Evolutionary conservation across 805 yeast genomes (phyloP).

Genomic region (Yarrowia keelungensis): DNA sequence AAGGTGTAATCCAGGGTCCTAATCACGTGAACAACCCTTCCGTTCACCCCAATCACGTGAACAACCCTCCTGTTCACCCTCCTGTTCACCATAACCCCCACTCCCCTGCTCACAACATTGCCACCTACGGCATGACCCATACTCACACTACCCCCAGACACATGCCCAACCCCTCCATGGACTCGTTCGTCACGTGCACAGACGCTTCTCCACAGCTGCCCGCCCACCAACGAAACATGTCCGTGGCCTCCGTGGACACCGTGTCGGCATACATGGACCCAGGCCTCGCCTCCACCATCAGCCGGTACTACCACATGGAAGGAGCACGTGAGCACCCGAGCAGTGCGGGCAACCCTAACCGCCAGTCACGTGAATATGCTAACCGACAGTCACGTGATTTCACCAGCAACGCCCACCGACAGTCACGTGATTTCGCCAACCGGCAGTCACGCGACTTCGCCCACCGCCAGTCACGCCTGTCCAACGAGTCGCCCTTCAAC

Average conservation of each 20-base stretch:
- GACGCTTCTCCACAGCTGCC: not conserved
- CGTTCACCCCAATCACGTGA: not conserved
- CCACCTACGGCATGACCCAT: not conserved
- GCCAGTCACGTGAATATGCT: not conserved
- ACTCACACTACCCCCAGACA: not conserved
- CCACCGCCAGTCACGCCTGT: not conserved
- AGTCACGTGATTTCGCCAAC: too few species aligned
- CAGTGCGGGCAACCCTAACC: not conserved
- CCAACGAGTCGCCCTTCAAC: not conserved
- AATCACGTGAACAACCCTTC: not conserved
- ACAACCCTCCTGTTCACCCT: not conserved
- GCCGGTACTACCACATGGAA: constrained; percentile 5
- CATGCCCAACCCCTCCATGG: not conserved
- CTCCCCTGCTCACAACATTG: not conserved
- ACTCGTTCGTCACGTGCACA: constrained; percentile 23
- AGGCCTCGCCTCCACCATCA: constrained; percentile 2
- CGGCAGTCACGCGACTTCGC: not conserved
- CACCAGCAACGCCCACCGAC: not conserved
- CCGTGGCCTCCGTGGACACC: constrained; percentile 10
- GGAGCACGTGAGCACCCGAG: constrained; percentile 3
- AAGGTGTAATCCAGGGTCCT: too few species aligned
- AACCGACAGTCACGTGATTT: not conserved
- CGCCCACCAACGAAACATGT: not conserved
- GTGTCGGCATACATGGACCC: constrained; percentile 11
- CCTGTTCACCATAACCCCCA: not conserved